phyloP scores from a whole-genome alignment of 1,284 basidiomycete species.

The Apiotrichum porosum region DNA sequence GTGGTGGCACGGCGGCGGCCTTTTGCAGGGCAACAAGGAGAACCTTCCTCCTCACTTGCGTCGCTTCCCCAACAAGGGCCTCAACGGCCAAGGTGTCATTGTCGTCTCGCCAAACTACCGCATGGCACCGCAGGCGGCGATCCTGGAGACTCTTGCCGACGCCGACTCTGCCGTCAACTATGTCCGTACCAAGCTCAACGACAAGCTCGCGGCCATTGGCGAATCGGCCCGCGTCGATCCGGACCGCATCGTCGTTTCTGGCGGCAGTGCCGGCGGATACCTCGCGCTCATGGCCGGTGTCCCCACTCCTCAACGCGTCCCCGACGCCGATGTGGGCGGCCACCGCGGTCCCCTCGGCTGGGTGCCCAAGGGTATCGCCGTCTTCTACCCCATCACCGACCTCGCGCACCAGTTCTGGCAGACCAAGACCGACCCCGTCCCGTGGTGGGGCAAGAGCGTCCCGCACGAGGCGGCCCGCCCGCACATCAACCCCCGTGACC shows the following conservation, averaged over 20 bases:
- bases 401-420: constrained; percentile 42
- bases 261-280: constrained; percentile 44
- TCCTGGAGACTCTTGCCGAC: constrained; percentile 43
- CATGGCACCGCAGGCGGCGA: constrained; percentile 39
- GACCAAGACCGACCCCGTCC: constrained; percentile 43
- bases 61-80: constrained; percentile 24
- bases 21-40: constrained; percentile 47
- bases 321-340: constrained; percentile 37
- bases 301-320: constrained; percentile 19
- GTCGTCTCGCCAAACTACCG: constrained; percentile 45
- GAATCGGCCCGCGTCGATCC: constrained; percentile 29
- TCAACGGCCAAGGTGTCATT: constrained; percentile 22
- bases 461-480: constrained; percentile 37
- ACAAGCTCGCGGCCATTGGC: constrained; percentile 25
- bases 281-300: constrained; percentile 42
- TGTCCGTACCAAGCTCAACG: constrained; percentile 34
- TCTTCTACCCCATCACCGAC: constrained; percentile 47
- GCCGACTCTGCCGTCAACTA: constrained; percentile 30
- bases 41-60: constrained; percentile 46
- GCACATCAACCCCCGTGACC: constrained; percentile 37
- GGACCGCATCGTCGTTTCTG: constrained; percentile 35
- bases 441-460: constrained; percentile 36
- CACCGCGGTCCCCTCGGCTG: constrained; percentile 33
- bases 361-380: constrained; percentile 33
- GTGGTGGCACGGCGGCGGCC: constrained; percentile 47